A percentile compares a stretch with the other conserved stretches of the same genome.
Evolutionary conservation across 345 rosid species (phyloP).

Genomic region (Rhodomyrtus tomentosa): DNA sequence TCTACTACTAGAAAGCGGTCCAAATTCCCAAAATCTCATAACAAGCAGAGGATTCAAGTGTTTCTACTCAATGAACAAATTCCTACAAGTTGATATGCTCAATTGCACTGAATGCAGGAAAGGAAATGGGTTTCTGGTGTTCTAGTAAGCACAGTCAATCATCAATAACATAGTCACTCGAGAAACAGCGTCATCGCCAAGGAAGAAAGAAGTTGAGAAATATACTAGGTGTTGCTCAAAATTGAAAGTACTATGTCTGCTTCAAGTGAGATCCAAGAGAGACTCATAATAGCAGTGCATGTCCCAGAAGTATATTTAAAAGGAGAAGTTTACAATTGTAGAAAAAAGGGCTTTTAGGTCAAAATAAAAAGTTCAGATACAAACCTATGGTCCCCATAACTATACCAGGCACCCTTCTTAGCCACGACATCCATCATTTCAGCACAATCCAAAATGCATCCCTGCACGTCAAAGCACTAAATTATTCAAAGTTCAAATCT

Average conservation of each 20-base stretch:
- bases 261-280: background rate
- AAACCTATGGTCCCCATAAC: slow-evolving; percentile 82
- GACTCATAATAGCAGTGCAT: background rate
- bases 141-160: background rate
- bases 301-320: background rate
- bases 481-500: background rate
- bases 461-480: slow-evolving; percentile 31
- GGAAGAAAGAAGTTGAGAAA: background rate
- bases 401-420: slow-evolving; percentile 96
- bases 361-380: background rate
- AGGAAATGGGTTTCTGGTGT: background rate
- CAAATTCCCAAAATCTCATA: background rate
- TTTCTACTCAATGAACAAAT: background rate
- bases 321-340: background rate
- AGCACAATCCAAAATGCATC: slow-evolving; percentile 86
- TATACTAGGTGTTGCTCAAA: background rate
- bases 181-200: background rate
- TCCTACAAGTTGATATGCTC: background rate
- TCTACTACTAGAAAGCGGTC: background rate
- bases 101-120: background rate
- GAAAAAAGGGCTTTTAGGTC: background rate
- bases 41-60: background rate
- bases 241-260: background rate
- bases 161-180: background rate
- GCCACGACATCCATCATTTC: slow-evolving; percentile 71